Conservation (phyloP, 179 eudicot genomes). For the Camellia oleifera region DNA sequence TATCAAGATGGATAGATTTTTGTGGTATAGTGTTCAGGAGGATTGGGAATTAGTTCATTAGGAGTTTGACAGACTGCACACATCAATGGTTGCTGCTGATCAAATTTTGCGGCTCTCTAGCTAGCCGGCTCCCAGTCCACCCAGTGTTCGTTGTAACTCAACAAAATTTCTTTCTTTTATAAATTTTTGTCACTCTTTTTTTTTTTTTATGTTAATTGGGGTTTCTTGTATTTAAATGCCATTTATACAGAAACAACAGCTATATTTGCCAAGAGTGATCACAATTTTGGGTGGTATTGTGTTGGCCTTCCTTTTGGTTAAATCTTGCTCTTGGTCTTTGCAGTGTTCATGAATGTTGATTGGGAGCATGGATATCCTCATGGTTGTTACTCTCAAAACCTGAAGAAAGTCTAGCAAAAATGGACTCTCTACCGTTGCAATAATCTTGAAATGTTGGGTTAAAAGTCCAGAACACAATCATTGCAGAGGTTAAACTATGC, state of each 20-base stretch:
- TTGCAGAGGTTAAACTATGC: no score
- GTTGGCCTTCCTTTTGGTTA: not conserved
- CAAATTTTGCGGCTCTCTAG: conserved; percentile 4
- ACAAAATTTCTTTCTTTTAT: not conserved
- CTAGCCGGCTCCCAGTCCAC: not conserved
- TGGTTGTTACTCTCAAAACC: no score
- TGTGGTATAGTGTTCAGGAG: not conserved
- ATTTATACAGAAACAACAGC: no score
- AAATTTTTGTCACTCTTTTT: not conserved
- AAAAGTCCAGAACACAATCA: no score
- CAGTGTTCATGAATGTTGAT: not conserved
- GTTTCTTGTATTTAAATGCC: no score
- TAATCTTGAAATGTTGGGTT: no score
- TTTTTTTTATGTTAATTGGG: no score
- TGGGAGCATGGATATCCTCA: not conserved
- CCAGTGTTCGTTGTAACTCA: not conserved
- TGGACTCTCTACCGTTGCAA: no score
- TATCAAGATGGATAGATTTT: not conserved
- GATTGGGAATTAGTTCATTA: not conserved
- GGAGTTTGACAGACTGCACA: no score
- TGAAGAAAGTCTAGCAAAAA: no score
- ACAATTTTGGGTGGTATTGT: not conserved
- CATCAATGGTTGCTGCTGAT: not conserved
- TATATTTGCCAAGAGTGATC: not conserved
- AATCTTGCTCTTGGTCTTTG: no score